These are phyloP conservation scores for Tausonia pullulans DNA, from an alignment of 1,284 basidiomycete species.

Conservation along the genomic window DNA sequence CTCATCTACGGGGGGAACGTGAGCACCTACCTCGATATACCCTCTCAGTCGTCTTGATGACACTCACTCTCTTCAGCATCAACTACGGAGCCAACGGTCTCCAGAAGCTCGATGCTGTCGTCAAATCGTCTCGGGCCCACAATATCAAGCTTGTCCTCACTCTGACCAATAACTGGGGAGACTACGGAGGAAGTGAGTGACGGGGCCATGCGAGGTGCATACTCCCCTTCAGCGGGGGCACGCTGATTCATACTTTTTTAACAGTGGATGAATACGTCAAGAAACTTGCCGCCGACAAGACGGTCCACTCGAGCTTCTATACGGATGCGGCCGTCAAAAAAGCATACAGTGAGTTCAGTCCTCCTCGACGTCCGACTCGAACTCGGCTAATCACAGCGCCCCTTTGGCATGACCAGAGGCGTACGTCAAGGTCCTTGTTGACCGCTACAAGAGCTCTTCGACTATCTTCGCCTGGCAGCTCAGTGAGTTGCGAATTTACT, in stretches of 20 bases:
- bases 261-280: no score
- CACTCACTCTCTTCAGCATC: no score
- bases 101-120: constrained; percentile 51
- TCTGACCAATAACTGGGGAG: constrained; percentile 59
- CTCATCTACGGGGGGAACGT: no score
- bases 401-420: constrained; percentile 30
- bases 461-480: constrained; percentile 52
- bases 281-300: no score
- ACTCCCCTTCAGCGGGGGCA: no score
- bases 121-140: constrained; percentile 47
- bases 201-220: no score
- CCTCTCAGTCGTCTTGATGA: no score
- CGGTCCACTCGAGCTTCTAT: constrained; percentile 49
- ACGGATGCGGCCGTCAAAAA: constrained; percentile 41
- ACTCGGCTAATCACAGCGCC: no score
- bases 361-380: no score
- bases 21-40: no score
- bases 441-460: constrained; percentile 44
- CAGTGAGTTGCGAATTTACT: constrained; percentile 20
- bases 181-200: constrained; percentile 19
- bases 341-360: constrained; percentile 34
- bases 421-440: constrained; percentile 45
- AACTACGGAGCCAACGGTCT: constrained; percentile 41
- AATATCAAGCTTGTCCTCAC: constrained; percentile 50
- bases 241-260: no score